Conservation (phyloP, 192 early-diverging fungal genomes). For the Phlyctochytrium arcticum region DNA sequence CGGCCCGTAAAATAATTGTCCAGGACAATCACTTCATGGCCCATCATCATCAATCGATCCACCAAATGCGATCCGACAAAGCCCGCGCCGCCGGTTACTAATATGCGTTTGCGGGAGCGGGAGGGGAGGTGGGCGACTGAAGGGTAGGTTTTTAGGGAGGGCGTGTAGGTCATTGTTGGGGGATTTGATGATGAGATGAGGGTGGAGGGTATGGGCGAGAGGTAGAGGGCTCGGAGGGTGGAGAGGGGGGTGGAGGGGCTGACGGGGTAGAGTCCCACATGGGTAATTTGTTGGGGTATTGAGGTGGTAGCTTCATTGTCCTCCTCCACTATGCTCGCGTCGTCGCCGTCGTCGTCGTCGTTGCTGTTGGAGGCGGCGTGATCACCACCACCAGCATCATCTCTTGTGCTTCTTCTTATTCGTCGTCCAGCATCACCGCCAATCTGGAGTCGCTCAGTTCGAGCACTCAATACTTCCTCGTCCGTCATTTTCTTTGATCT, state of each 20-base stretch:
- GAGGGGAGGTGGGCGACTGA: conserved; percentile 53
- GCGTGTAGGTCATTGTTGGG: conserved; percentile 14
- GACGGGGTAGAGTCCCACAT: too few species aligned
- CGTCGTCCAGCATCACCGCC: too few species aligned
- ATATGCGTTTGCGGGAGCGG: conserved; percentile 60
- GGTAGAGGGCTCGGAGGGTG: too few species aligned
- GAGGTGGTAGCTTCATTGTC: neutral
- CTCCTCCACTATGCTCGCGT: neutral
- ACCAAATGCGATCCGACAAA: conserved; percentile 84
- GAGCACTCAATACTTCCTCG: too few species aligned
- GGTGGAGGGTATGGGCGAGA: too few species aligned
- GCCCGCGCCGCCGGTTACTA: conserved; percentile 85
- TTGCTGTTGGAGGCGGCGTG: neutral
- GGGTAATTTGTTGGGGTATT: too few species aligned
- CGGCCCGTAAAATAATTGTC: conserved; percentile 83
- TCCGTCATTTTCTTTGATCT: too few species aligned
- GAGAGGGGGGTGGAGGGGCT: too few species aligned
- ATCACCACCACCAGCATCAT: too few species aligned
- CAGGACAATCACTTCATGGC: conserved; percentile 72
- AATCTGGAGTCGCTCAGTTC: too few species aligned
- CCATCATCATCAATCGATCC: conserved; percentile 76
- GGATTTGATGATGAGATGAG: too few species aligned
- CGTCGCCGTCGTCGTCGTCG: neutral
- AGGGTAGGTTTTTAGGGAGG: conserved; percentile 38
- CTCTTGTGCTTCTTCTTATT: too few species aligned